Percentiles rank a stretch among this genome's conserved stretches.
These are phyloP conservation scores for Candida nanaspora DNA, from an alignment of 805 yeast genomes.

Conservation along the genomic window DNA sequence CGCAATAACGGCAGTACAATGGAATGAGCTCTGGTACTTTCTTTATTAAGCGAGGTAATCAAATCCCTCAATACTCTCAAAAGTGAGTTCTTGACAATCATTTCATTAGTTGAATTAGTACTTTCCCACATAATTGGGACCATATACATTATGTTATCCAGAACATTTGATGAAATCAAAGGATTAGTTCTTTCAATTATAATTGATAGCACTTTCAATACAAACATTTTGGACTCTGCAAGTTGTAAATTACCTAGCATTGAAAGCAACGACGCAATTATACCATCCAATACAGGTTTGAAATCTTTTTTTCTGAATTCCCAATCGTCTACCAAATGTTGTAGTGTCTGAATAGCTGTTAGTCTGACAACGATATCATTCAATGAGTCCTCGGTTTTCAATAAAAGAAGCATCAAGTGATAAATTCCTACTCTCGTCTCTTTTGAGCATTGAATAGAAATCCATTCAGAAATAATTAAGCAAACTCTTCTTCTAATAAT, in stretches of 20 bases:
- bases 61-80: conserved; percentile 52
- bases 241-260: conserved; percentile 44
- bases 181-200: conserved; percentile 63
- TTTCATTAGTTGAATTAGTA: conserved; percentile 35
- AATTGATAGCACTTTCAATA: conserved; percentile 60
- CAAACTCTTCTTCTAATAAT: conserved; percentile 74
- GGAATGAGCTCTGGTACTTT: conserved; percentile 40
- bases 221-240: conserved; percentile 71
- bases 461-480: conserved; percentile 75
- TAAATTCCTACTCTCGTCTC: conserved; percentile 54
- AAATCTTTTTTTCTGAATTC: conserved; percentile 68
- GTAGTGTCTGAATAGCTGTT: conserved; percentile 64
- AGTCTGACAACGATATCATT: conserved; percentile 79
- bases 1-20: conserved; percentile 60
- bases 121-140: conserved; percentile 77
- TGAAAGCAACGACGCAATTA: conserved; percentile 40
- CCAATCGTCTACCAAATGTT: conserved; percentile 75
- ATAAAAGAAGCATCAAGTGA: conserved; percentile 42
- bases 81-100: conserved; percentile 42
- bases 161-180: conserved; percentile 41
- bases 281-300: conserved; percentile 52
- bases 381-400: conserved; percentile 29
- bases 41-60: conserved; percentile 46
- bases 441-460: conserved; percentile 54
- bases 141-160: conserved; percentile 41